These are phyloP conservation scores for Yamadazyma ubonensis DNA, from an alignment of 805 yeast species.

Conservation along the genomic window DNA sequence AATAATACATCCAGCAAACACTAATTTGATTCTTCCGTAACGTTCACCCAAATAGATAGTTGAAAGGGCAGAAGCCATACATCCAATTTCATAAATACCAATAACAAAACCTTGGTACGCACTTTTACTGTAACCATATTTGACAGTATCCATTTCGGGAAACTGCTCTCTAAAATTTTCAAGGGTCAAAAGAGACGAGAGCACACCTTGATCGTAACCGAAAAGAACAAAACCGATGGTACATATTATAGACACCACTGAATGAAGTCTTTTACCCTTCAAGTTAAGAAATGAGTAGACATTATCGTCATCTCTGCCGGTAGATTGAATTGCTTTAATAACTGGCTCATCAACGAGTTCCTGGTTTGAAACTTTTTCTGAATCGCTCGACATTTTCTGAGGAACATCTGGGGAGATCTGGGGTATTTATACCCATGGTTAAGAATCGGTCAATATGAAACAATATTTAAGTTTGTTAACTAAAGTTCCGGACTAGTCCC, in stretches of 20 bases:
- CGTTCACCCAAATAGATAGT: conserved; percentile 62
- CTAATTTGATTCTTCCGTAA: conserved; percentile 64
- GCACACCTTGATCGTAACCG: conserved; percentile 80
- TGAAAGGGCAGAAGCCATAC: conserved; percentile 68
- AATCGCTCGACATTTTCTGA: conserved; percentile 8
- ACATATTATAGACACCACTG: conserved; percentile 14
- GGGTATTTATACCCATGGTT: not conserved
- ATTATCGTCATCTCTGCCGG: conserved; percentile 12
- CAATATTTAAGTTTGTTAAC: too few relatives aligned
- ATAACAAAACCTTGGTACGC: conserved; percentile 64
- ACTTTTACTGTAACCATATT: conserved; percentile 20
- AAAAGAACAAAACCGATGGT: conserved; percentile 61
- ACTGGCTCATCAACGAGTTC: conserved; percentile 1
- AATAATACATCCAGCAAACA: conserved; percentile 55
- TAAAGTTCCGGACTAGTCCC: too few relatives aligned
- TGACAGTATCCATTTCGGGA: conserved; percentile 25
- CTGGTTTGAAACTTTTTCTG: conserved; percentile 10
- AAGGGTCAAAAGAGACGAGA: conserved; percentile 60
- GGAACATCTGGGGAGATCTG: not conserved
- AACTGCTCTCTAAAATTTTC: conserved; percentile 42
- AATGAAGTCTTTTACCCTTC: conserved; percentile 13
- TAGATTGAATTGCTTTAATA: not conserved
- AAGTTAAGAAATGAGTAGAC: conserved; percentile 12
- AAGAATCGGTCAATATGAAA: conserved; percentile 1
- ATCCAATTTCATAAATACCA: conserved; percentile 67